Conservation (phyloP, 148 eudicot genomes). For the Camellia japonica region DNA sequence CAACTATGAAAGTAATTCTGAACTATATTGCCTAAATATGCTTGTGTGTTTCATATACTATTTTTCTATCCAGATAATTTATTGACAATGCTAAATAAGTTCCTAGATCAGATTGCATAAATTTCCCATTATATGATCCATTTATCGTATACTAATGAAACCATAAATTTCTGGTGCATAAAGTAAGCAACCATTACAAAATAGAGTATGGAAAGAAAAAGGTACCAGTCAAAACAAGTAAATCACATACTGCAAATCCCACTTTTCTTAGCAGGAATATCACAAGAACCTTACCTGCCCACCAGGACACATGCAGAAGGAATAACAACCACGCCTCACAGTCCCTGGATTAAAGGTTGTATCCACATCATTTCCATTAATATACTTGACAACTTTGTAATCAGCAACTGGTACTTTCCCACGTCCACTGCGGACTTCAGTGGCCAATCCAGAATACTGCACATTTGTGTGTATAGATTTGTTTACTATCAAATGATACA, state of each 20-base stretch:
- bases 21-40: not conserved
- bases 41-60: not conserved
- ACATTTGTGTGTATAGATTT: constrained; percentile 10
- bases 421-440: constrained; percentile 84
- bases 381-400: constrained; percentile 76
- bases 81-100: not conserved
- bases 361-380: constrained; percentile 34
- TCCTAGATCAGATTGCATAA: not conserved
- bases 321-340: constrained; percentile 70
- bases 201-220: not conserved
- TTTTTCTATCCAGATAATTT: not conserved
- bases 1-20: not conserved
- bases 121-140: not conserved
- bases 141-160: not conserved
- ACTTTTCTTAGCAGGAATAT: not conserved
- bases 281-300: constrained; percentile 70
- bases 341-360: constrained; percentile 24
- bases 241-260: not conserved
- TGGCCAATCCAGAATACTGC: constrained; percentile 82
- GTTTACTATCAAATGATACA: not conserved
- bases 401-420: constrained; percentile 98
- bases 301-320: constrained; percentile 99
- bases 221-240: not conserved
- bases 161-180: not conserved
- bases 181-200: not conserved